Evolutionary conservation across 225 moss, liverwort and hornwort species (phyloP), one percentile per base, ranked within the genome.

Genomic region (Neckera pumila): DNA sequence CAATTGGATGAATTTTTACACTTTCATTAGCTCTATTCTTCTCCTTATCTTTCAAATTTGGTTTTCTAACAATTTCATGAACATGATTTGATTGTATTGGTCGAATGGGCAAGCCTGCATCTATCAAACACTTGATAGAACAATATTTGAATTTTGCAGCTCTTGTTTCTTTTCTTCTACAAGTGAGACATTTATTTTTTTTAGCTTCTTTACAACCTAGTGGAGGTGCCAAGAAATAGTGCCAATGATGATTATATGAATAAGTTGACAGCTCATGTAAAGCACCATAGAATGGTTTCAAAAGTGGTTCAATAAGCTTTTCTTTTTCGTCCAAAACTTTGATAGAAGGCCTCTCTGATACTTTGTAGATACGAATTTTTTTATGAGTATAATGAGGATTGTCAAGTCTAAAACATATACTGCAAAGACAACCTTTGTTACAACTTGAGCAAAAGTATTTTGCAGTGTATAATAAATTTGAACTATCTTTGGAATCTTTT

Each of bases 1-100:
- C 31, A 19, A 21, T 1, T 28, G 6, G 43, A 36, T 7, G 14
- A 54, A 14, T 79, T 45, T 79, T 25, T 58, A 27, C 64, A 64
- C 6, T 1, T 1, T 1, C 0, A 0, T 3, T 12, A 31, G 6
- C 61, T 76, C 62, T 4, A 31, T 7, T 19, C 8, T 1, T 7
- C 27, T 4, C 7, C 14, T 27, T 28, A 5, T 66, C 66, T 8
- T 57, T 69, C 33, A 40, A 43, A 56, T 72, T 84, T 57, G 72
- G 0, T 43, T 43, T 59, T 72, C 2, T 7, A 43, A 17, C 3
- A 23, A 14, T 30, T 43, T 1, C 8, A 22, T 25, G 22, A 42
- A 13, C 5, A 33, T 2, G 58, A 82, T 34, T 86, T 79, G 56
- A 42, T 43, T 66, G 10, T 28, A 2, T 6, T 60, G 45, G n/a